Evolutionary conservation across 257 asterid genomes (phyloP).

Genomic region (Nemophila menziesii): DNA sequence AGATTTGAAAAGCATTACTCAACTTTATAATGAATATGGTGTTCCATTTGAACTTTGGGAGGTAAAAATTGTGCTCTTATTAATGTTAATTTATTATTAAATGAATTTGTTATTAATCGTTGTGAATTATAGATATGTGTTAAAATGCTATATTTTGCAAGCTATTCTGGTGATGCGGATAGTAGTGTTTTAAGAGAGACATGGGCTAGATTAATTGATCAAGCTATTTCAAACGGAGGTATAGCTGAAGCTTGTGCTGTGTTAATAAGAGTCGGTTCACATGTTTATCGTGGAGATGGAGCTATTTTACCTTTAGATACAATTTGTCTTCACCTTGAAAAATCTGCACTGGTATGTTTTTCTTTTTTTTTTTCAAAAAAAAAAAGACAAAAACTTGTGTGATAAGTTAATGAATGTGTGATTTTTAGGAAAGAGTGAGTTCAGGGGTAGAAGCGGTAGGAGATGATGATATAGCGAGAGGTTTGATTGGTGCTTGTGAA

Average conservation of each 20-base stretch:
- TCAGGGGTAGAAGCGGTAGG: constrained; percentile 69
- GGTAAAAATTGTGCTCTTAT: constrained; percentile 27
- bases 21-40: constrained; percentile 88
- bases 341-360: constrained; percentile 52
- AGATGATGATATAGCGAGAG: constrained; percentile 88
- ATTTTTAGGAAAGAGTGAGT: constrained; percentile 65
- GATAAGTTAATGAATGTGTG: not conserved
- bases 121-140: constrained; percentile 53
- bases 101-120: constrained; percentile 2
- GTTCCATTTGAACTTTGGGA: constrained; percentile 94
- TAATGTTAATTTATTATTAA: no score
- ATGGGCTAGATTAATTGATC: constrained; percentile 92
- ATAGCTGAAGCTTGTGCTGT: constrained; percentile 91
- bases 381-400: constrained; percentile 1
- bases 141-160: constrained; percentile 92
- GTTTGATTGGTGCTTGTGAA: constrained; percentile 80
- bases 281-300: constrained; percentile 80
- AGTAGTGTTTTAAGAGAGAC: constrained; percentile 85
- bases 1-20: constrained; percentile 85
- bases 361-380: no score
- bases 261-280: constrained; percentile 76
- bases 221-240: constrained; percentile 86
- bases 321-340: constrained; percentile 81
- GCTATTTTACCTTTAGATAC: constrained; percentile 77
- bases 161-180: constrained; percentile 91